Base-by-base conservation (phyloP, 148 eudicot species). In the Fagopyrum tataricum region DNA sequence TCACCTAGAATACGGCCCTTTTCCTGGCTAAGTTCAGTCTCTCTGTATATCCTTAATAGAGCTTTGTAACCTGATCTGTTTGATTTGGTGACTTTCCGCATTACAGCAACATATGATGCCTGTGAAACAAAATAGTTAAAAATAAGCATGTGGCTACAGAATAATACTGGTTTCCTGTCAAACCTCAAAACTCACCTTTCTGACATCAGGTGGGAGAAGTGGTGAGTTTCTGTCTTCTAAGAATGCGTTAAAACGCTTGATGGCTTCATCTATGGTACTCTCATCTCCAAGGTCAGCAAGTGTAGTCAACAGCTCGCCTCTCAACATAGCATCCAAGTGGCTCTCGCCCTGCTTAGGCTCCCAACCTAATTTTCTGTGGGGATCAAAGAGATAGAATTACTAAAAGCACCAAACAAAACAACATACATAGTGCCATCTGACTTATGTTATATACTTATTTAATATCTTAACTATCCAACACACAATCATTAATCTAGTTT, bases 11-110 rank as follows among this genome's bases (percentile, higher is more conserved):
- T 88, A 72, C 99, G 88, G 3, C 85, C 80, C 87, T 92, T 95
- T 78, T 95, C 99, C 85, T 91, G 96, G 85, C 99, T 95, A 46
- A 84, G 91, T 81, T 95, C 97, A 76, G 94, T 83, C 85, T 95
- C 99, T 76, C 87, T 83, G 71, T 95, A 95, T 62, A 95, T 79
- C 76, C 74, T 87, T 59, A 95, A 78, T 59, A 95, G 88, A 79
- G 94, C 82, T 59, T 91, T 94, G 80, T 77, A 95, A 70, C 87
- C 91, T 17, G 87, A 84, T 75, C 84, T 85, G 78, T 95, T 78
- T 64, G 94, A 87, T 76, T 58, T 75, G 56, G 75, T 87, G 70
- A 83, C 96, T 70, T 76, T 86, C 76, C 74, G 87, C 96, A 92
- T 86, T 72, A 91, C 92, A 77, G 99, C 96, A 58, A 84, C 87